Evolutionary conservation across 768 basidiomycete species (phyloP).

Genomic region (Lactarius akahatsu): DNA sequence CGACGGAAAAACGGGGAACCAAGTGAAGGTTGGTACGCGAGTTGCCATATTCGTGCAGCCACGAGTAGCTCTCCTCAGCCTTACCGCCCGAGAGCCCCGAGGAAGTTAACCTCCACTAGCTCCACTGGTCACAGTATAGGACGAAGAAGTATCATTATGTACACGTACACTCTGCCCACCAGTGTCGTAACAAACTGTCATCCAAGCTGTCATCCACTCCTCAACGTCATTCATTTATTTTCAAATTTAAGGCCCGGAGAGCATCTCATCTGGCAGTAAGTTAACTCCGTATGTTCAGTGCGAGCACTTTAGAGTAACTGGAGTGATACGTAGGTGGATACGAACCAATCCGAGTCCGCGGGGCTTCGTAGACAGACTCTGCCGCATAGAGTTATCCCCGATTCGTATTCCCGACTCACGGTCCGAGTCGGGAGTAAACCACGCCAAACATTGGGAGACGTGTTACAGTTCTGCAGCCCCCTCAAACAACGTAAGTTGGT

Average conservation of each 20-base stretch:
- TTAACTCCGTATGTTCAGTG: background rate
- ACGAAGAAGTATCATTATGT: too few relatives aligned
- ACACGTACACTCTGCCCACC: too few relatives aligned
- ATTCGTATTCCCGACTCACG: background rate
- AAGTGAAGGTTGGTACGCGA: background rate
- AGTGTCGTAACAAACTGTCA: background rate
- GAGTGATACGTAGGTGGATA: too few relatives aligned
- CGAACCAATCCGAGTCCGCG: background rate
- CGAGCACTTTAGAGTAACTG: background rate
- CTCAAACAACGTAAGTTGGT: background rate
- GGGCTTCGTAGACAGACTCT: background rate
- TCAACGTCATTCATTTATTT: conserved; percentile 1
- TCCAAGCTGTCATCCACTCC: background rate
- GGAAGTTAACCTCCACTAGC: background rate
- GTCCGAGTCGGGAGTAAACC: background rate
- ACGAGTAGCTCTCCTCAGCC: conserved; percentile 7
- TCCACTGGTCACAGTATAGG: background rate
- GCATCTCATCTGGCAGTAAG: background rate
- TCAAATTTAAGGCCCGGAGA: background rate
- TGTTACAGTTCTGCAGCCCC: background rate
- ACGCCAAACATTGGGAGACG: too few relatives aligned
- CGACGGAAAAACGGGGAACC: background rate
- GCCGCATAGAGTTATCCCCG: background rate
- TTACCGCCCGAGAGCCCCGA: conserved; percentile 2
- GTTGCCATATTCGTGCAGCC: conserved; percentile 24